Conservation (phyloP, 352 stramenopile species). For the Globisporangium polare region DNA sequence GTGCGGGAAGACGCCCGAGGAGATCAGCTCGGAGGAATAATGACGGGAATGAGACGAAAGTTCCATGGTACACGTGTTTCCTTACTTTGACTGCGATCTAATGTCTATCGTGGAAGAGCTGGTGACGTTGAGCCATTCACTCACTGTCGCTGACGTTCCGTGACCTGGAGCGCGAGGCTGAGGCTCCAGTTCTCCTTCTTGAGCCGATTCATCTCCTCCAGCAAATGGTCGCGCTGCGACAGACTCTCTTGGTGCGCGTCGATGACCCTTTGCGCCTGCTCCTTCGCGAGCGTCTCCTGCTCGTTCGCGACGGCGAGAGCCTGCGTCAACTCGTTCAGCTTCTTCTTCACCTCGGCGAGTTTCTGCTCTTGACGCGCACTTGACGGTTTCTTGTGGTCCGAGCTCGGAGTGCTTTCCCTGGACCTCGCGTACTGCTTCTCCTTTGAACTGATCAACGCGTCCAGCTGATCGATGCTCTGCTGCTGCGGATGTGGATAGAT, state of each 20-base stretch:
- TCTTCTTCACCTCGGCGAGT: slow-evolving; percentile 29
- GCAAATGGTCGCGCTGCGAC: slow-evolving; percentile 39
- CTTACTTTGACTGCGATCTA: not conserved
- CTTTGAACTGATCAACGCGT: slow-evolving; percentile 34
- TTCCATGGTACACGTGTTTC: slow-evolving; percentile 6
- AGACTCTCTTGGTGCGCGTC: slow-evolving; percentile 31
- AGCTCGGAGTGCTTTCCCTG: slow-evolving; percentile 14
- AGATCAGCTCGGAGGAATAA: slow-evolving; percentile 27
- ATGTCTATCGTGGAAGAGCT: not conserved
- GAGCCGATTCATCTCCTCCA: slow-evolving; percentile 45
- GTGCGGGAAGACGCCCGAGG: slow-evolving; percentile 50
- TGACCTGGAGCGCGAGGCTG: slow-evolving; percentile 59
- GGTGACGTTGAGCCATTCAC: not conserved
- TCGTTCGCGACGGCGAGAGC: slow-evolving; percentile 69
- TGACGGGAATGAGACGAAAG: not conserved
- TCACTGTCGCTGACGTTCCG: slow-evolving; percentile 21
- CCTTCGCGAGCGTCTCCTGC: slow-evolving; percentile 70
- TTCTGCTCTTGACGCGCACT: slow-evolving; percentile 36
- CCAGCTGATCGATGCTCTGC: slow-evolving; percentile 34
- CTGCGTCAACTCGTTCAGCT: slow-evolving; percentile 31
- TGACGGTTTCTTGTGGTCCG: slow-evolving; percentile 25
- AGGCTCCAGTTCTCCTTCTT: slow-evolving; percentile 74
- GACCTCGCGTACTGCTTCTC: slow-evolving; percentile 21
- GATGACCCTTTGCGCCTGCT: slow-evolving; percentile 30
- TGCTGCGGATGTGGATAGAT: slow-evolving; percentile 10